Base-by-base conservation (phyloP, 805 yeast genomes). In the Cephaloascus fragrans region DNA sequence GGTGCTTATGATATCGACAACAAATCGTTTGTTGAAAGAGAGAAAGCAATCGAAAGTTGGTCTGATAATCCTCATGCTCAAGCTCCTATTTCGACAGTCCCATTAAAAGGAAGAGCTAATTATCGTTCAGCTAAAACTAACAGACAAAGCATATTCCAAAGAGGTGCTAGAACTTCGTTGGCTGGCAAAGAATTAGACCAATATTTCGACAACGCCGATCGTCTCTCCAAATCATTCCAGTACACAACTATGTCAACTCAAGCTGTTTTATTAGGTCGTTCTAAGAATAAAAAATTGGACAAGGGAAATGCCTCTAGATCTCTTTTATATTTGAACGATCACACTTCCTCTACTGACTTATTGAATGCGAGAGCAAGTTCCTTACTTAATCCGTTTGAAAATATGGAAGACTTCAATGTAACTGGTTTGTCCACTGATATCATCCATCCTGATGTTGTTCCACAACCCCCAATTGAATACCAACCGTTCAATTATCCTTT, bases 401-500 rank as follows among this genome's bases (percentile, higher is more conserved):
- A 55, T 38, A 37, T 50, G 19, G 63, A 60, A 14, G 70, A 62
- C 32, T 57, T 49, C 28, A 50, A 60, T 5, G 56, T 72, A 4
- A 65, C 63, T 26, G 69, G 80, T 3, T 58, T 84, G 46, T 73
- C 77, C 32, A 65, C 80, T 2, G 76, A 73, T 39, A 53, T 78
- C 15, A 71, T 83, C 41, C 85, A 80, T 48, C 83, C 88, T 9
- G 84, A 83, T 51, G 84, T 77, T 20, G 83, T 89, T 14, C 85
- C 95, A 2, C 97, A 90, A 56, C 97, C 97, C 0, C 95, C 96
- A 1, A 73, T 79, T 15, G 83, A 75, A 43, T 89, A 77, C 64
- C 89, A 84, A 67, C 97, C 98, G 3, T 86, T 73, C 59, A 83
- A 80, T 0, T 86, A 65, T 50, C 87, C 98, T 14, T 70, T 93